These are phyloP conservation scores for Hamiltosporidium tvaerminnensis DNA, from an alignment of 371 early-diverging fungal genomes.

Conservation along the genomic window DNA sequence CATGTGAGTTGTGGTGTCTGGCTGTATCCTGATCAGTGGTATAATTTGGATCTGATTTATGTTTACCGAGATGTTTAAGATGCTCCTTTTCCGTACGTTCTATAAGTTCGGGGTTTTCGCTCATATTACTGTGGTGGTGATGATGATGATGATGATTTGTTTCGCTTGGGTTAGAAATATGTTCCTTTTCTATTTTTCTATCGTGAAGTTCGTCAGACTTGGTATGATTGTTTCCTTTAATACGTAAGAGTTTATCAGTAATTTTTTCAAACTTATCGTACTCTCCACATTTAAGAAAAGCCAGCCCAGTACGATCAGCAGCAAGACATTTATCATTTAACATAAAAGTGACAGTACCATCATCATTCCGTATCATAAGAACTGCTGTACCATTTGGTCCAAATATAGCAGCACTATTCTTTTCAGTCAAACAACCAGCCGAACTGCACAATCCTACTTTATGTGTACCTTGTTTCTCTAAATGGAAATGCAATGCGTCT, in stretches of 20 bases:
- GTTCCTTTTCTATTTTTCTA: background rate
- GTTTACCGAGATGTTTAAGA: too few species aligned
- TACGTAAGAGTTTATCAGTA: background rate
- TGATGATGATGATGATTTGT: background rate
- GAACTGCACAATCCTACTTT: too few species aligned
- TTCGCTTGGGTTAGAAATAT: background rate
- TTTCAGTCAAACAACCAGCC: too few species aligned
- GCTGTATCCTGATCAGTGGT: background rate
- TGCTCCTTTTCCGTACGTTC: too few species aligned
- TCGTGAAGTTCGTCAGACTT: background rate
- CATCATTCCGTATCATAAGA: background rate
- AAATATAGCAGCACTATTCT: too few species aligned
- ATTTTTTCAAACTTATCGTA: background rate
- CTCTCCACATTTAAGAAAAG: background rate
- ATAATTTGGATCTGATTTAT: background rate
- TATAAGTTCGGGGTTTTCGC: too few species aligned
- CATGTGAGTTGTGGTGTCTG: background rate
- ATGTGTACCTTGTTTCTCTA: too few species aligned
- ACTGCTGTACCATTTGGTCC: background rate
- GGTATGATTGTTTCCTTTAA: background rate
- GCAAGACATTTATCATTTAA: background rate
- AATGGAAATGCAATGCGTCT: too few species aligned
- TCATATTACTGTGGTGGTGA: background rate
- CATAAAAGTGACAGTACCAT: background rate
- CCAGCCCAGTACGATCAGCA: background rate